phyloP scores from a whole-genome alignment of 1,284 basidiomycete species.

The Rhodotorula sp. region DNA sequence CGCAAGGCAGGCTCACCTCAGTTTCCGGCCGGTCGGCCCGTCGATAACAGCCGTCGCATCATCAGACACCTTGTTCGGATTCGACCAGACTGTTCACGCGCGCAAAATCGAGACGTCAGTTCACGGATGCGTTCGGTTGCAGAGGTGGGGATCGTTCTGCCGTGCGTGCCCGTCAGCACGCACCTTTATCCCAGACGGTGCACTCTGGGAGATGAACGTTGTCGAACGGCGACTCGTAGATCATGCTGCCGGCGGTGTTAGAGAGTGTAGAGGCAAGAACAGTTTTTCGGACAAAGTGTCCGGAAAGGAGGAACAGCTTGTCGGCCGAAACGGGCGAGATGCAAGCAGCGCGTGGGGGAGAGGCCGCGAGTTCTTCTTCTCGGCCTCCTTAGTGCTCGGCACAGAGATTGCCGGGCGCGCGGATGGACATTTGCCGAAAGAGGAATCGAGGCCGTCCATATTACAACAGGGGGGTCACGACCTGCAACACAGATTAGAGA shows the following conservation, averaged over 20 bases:
- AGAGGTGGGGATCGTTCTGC: not conserved
- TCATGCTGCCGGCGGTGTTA: not conserved
- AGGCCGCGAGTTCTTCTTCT: too few species aligned
- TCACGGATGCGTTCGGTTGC: not conserved
- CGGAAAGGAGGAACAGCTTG: not conserved
- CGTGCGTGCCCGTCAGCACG: not conserved
- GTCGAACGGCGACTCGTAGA: constrained; percentile 24
- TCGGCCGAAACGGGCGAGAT: too few species aligned
- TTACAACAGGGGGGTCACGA: not conserved
- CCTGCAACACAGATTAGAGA: too few species aligned
- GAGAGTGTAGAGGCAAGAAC: not conserved
- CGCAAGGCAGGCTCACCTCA: constrained; percentile 26
- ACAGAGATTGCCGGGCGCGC: too few species aligned
- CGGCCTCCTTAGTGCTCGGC: not conserved
- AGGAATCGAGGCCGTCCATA: not conserved
- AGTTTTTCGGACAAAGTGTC: not conserved
- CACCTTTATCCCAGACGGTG: constrained; percentile 36
- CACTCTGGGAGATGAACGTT: constrained; percentile 26
- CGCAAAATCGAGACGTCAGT: not conserved
- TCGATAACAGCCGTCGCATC: constrained; percentile 37
- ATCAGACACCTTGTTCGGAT: constrained; percentile 34
- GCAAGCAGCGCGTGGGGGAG: too few species aligned
- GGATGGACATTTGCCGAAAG: too few species aligned
- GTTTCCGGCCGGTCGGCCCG: constrained; percentile 33
- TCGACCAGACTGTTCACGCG: constrained; percentile 29